Evolutionary conservation across 2,329 filamentous ascomycete species (phyloP).

Genomic region (Fusarium pilosicola): DNA sequence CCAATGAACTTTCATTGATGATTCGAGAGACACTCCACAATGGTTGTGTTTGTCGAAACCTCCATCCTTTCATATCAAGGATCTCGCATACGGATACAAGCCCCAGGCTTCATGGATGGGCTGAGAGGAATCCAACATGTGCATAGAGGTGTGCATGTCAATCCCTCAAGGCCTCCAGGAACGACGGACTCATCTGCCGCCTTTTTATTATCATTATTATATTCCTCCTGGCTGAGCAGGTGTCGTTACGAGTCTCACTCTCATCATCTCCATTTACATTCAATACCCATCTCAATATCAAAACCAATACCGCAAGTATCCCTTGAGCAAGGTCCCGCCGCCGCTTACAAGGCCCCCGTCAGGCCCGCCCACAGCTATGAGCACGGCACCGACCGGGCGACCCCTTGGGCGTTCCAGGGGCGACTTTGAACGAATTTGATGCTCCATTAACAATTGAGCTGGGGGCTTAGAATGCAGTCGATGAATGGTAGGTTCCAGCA

Average conservation of each 20-base stretch:
- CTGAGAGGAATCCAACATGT: slow-evolving; percentile 17
- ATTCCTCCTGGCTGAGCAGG: not conserved
- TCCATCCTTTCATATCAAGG: slow-evolving; percentile 28
- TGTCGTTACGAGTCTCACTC: not conserved
- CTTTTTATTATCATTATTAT: not conserved
- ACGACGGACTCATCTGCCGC: slow-evolving; percentile 8
- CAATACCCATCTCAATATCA: slow-evolving; percentile 8
- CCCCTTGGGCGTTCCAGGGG: slow-evolving; percentile 30
- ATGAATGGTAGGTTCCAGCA: slow-evolving; percentile 39
- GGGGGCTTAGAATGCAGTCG: slow-evolving; percentile 27
- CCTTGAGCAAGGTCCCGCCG: slow-evolving; percentile 16
- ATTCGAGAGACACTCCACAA: slow-evolving; percentile 11
- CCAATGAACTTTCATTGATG: slow-evolving; percentile 24
- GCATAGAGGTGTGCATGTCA: slow-evolving; percentile 18
- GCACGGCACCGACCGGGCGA: slow-evolving; percentile 26
- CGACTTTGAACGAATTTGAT: slow-evolving; percentile 24
- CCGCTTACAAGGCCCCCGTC: slow-evolving; percentile 18
- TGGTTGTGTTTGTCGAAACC: slow-evolving; percentile 20
- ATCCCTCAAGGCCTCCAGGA: slow-evolving; percentile 1
- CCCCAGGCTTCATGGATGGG: slow-evolving; percentile 20
- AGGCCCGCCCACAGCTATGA: slow-evolving; percentile 3
- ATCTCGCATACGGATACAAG: slow-evolving; percentile 25
- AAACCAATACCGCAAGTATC: slow-evolving; percentile 16
- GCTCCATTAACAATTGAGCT: slow-evolving; percentile 20
- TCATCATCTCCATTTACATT: slow-evolving; percentile 5